A percentile compares a stretch with the other conserved stretches of the same genome.
Conservation (phyloP, 1,284 basidiomycete genomes). For the Termitomyces sp. region DNA sequence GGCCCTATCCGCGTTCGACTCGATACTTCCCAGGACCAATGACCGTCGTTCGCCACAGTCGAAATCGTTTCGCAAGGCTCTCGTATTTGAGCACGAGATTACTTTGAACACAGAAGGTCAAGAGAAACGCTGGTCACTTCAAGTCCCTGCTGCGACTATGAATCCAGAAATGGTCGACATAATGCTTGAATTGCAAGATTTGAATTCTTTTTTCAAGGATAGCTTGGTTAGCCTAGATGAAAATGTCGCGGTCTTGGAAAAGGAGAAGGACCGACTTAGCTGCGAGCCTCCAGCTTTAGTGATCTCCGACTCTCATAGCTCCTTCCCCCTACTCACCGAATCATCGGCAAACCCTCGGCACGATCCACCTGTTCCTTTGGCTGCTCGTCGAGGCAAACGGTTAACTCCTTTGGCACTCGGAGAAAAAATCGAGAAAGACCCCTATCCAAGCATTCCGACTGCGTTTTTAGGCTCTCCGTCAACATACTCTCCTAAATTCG, state of each 20-base stretch:
- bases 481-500: constrained; percentile 38
- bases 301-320: constrained; percentile 46
- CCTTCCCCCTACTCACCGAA: constrained; percentile 42
- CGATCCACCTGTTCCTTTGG: constrained; percentile 31
- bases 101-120: constrained; percentile 24
- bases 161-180: constrained; percentile 38
- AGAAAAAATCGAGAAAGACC: constrained; percentile 21
- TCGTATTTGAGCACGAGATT: constrained; percentile 33
- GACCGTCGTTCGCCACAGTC: constrained; percentile 17
- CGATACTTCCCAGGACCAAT: constrained; percentile 5
- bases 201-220: constrained; percentile 36
- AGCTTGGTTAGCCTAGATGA: constrained; percentile 19
- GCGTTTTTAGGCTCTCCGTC: constrained; percentile 56
- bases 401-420: constrained; percentile 37
- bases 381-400: constrained; percentile 50
- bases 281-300: constrained; percentile 42
- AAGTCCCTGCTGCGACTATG: constrained; percentile 33
- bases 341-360: constrained; percentile 29
- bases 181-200: constrained; percentile 34
- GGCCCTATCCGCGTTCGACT: constrained; percentile 8
- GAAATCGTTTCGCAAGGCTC: constrained; percentile 24
- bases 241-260: constrained; percentile 13
- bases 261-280: constrained; percentile 20
- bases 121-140: constrained; percentile 32
- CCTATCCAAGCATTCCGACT: constrained; percentile 59